phyloP scores from a whole-genome alignment of 441 rosid genomes.

The Brassica hybrid region DNA sequence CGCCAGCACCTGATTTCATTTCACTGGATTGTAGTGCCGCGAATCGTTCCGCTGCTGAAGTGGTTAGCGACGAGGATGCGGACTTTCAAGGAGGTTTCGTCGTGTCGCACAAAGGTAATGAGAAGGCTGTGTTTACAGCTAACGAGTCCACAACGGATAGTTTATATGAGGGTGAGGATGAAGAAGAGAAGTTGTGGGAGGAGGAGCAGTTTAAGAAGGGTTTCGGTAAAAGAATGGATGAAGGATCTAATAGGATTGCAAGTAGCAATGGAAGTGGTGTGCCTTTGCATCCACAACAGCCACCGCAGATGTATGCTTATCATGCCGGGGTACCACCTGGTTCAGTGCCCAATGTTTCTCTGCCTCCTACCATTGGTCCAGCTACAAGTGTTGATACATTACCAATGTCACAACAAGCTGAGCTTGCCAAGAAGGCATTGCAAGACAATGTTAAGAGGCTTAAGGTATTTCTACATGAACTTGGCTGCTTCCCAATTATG shows the following conservation, averaged over 20 bases:
- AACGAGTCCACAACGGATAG: constrained; percentile 28
- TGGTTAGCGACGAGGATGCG: constrained; percentile 80
- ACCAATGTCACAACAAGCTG: constrained; percentile 78
- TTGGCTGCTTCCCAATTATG: constrained; percentile 2
- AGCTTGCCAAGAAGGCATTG: constrained; percentile 76
- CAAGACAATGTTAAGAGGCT: constrained; percentile 58
- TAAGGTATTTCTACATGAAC: constrained; percentile 54
- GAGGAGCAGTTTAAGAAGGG: constrained; percentile 93
- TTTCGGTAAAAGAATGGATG: constrained; percentile 86
- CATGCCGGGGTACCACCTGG: constrained; percentile 40
- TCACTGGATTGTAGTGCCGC: constrained; percentile 63
- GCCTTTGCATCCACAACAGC: constrained; percentile 45
- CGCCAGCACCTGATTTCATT: constrained; percentile 76
- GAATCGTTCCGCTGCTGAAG: constrained; percentile 54
- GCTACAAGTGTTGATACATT: constrained; percentile 57
- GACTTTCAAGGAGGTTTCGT: constrained; percentile 68
- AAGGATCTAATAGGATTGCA: constrained; percentile 48
- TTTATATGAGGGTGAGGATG: constrained; percentile 65
- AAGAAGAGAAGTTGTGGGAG: constrained; percentile 89
- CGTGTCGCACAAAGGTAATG: constrained; percentile 47
- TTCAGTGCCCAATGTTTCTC: constrained; percentile 39
- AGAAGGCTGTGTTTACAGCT: constrained; percentile 60
- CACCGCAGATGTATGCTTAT: constrained; percentile 50
- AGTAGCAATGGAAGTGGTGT: constrained; percentile 40
- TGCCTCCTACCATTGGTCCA: constrained; percentile 52